A percentile compares a stretch with the other conserved stretches of the same genome.
phyloP scores from a whole-genome alignment of 306 rosid genomes.

The Mucuna pruriens region DNA sequence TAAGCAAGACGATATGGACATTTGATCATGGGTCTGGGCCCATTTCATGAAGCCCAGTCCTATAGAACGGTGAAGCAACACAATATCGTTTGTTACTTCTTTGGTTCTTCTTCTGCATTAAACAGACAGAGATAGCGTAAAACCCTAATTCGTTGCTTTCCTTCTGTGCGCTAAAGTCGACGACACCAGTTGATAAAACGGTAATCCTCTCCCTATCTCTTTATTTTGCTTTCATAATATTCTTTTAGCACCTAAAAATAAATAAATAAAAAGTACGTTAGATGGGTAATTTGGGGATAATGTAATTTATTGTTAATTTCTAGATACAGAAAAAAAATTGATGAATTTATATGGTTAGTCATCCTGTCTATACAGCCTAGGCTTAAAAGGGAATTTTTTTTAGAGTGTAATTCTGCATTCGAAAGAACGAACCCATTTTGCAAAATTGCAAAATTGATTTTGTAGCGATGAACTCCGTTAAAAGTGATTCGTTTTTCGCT shows the following conservation, averaged over 20 bases:
- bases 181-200: background rate
- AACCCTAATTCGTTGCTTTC: conserved; percentile 21
- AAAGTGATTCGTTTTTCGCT: background rate
- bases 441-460: conserved; percentile 22
- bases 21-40: background rate
- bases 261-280: background rate
- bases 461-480: background rate
- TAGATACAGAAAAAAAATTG: background rate
- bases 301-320: background rate
- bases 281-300: background rate
- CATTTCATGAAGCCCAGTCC: conserved; percentile 15
- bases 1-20: background rate
- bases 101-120: background rate
- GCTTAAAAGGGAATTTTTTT: background rate
- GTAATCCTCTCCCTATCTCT: conserved; percentile 8
- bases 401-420: background rate
- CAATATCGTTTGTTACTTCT: background rate
- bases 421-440: conserved; percentile 12
- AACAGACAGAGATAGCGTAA: background rate
- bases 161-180: conserved; percentile 3
- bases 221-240: background rate
- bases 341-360: background rate
- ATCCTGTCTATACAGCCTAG: background rate
- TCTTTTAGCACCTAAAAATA: background rate
- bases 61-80: background rate